A percentile compares a stretch with the other conserved stretches of the same genome.
These are phyloP conservation scores for Neurospora sublineolata DNA, from an alignment of 495 filamentous ascomycete genomes.

Conservation along the genomic window DNA sequence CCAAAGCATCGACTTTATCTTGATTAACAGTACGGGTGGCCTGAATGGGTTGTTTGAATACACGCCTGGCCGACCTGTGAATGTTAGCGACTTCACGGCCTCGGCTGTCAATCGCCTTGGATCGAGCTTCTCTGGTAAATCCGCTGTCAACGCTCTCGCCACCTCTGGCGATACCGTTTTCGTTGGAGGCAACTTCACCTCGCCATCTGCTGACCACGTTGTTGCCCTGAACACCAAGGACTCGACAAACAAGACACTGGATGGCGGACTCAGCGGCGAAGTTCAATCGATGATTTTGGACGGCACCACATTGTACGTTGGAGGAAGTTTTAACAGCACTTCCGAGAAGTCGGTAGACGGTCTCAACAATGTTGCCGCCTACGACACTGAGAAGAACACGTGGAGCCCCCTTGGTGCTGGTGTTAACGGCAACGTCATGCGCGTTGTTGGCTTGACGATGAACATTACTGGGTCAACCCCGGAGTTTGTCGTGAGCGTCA, in stretches of 20 bases:
- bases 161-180: constrained; percentile 51
- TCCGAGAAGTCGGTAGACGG: constrained; percentile 45
- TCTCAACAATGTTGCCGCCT: constrained; percentile 65
- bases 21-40: constrained; percentile 55
- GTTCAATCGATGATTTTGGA: constrained; percentile 59
- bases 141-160: constrained; percentile 53
- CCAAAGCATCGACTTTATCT: constrained; percentile 67
- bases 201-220: constrained; percentile 54
- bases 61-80: constrained; percentile 50
- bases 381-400: constrained; percentile 50
- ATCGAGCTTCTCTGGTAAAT: constrained; percentile 48
- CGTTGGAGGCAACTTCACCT: constrained; percentile 77
- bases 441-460: constrained; percentile 63
- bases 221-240: constrained; percentile 59
- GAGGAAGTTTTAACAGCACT: constrained; percentile 75
- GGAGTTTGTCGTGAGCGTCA: constrained; percentile 67
- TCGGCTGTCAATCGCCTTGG: constrained; percentile 69
- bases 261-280: constrained; percentile 69
- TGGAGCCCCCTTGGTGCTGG: constrained; percentile 80
- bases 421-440: constrained; percentile 66
- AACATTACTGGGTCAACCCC: constrained; percentile 62
- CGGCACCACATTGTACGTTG: constrained; percentile 61
- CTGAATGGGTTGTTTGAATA: constrained; percentile 91
- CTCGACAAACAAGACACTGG: constrained; percentile 43
- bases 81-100: constrained; percentile 50